Conservation (phyloP, 2,329 filamentous ascomycete genomes). For the Epichloe brachyelytri region DNA sequence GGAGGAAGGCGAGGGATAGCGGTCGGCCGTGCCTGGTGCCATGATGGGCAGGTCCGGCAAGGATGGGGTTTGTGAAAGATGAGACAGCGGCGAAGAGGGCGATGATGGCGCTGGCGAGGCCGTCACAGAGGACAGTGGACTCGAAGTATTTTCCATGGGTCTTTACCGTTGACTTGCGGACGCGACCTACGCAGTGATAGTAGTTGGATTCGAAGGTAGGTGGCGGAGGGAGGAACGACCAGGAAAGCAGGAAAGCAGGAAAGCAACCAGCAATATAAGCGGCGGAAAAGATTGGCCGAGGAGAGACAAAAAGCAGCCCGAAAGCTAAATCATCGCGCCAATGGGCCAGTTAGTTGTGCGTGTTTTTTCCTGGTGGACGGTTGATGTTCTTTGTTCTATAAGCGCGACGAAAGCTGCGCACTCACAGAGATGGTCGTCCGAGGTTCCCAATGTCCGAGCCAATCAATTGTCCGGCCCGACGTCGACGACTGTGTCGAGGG, state of each 20-base stretch:
- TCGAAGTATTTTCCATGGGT: background rate
- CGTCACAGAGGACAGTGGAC: conserved; percentile 15
- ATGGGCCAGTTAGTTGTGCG: background rate
- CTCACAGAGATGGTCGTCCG: background rate
- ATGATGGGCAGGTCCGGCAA: conserved; percentile 32
- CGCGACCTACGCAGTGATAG: background rate
- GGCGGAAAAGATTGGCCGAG: background rate
- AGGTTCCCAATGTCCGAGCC: background rate
- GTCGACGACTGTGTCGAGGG: background rate
- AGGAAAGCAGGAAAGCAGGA: background rate
- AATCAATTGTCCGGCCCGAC: background rate
- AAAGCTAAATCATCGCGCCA: conserved; percentile 1
- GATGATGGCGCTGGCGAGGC: conserved; percentile 22
- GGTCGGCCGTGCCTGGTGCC: conserved; percentile 24
- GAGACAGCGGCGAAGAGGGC: conserved; percentile 41
- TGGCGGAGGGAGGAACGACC: background rate
- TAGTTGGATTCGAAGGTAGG: background rate
- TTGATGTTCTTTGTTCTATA: background rate
- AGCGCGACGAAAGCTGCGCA: background rate
- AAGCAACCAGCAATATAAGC: no score
- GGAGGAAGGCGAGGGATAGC: conserved; percentile 40
- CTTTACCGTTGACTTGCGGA: background rate
- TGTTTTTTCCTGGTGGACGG: background rate
- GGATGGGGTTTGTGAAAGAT: conserved; percentile 40
- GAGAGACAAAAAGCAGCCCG: background rate